phyloP scores from a whole-genome alignment of 2,329 filamentous ascomycete genomes.

The Sporothrix curviconia region DNA sequence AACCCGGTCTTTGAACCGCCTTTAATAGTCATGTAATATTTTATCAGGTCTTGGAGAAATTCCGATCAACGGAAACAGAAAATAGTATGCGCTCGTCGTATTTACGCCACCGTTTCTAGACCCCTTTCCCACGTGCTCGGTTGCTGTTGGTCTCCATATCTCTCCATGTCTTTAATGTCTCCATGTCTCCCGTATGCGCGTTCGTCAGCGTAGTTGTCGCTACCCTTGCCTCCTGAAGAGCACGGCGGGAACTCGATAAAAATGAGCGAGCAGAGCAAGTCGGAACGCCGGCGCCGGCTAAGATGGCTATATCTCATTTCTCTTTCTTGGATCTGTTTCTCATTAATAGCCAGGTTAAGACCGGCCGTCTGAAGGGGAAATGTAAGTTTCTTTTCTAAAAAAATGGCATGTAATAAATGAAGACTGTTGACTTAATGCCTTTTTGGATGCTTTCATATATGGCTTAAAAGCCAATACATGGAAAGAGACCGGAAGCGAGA shows the following conservation, averaged over 20 bases:
- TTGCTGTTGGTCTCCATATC: neutral
- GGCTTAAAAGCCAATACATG: too few relatives aligned
- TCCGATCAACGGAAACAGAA: too few relatives aligned
- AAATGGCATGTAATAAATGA: neutral
- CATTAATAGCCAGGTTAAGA: neutral
- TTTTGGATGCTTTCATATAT: too few relatives aligned
- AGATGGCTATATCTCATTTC: neutral
- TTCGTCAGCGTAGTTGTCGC: too few relatives aligned
- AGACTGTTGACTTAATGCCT: too few relatives aligned
- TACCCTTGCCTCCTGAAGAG: neutral
- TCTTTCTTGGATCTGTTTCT: neutral
- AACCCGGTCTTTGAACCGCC: neutral
- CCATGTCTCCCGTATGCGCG: too few relatives aligned
- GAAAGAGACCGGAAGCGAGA: too few relatives aligned
- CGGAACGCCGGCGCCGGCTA: conserved; percentile 10
- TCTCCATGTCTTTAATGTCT: neutral
- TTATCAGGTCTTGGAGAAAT: neutral
- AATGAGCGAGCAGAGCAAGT: neutral
- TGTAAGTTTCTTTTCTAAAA: too few relatives aligned
- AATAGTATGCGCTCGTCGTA: too few relatives aligned
- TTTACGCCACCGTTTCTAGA: neutral
- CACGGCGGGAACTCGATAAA: too few relatives aligned
- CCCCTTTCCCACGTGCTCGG: conserved; percentile 4
- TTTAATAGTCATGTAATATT: neutral
- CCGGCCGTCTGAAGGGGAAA: neutral